Evolutionary conservation across 306 rosid genomes (phyloP).

Genomic region (Macrotyloma uniflorum): DNA sequence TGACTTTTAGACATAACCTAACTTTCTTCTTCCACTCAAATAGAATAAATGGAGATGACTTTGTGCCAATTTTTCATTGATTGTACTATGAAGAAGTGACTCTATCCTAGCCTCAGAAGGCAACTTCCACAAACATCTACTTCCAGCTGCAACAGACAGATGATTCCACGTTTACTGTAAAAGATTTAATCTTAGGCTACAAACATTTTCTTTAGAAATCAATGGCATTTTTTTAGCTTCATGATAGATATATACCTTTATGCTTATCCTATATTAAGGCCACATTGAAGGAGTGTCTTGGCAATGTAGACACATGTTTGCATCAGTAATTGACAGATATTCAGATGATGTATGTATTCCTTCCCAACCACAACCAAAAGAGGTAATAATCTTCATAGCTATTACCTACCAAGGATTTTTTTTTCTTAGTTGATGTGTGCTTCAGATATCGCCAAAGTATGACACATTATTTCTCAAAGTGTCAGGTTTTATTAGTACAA

Average conservation of each 20-base stretch:
- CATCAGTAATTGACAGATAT: not conserved
- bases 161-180: not conserved
- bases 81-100: not conserved
- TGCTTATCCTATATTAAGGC: not conserved
- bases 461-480: conserved; percentile 34
- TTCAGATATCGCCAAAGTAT: not conserved
- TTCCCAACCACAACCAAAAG: not conserved
- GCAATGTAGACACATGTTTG: not conserved
- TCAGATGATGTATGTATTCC: not conserved
- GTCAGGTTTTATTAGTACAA: conserved; percentile 29
- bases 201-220: not conserved
- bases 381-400: not conserved
- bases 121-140: not conserved
- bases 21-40: not conserved
- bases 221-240: no score
- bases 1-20: conserved; percentile 31
- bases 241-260: not conserved
- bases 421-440: not conserved
- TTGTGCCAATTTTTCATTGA: not conserved
- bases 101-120: not conserved
- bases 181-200: not conserved
- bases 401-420: not conserved
- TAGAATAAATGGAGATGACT: conserved; percentile 6
- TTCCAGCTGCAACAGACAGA: not conserved
- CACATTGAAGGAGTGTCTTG: not conserved